Evolutionary conservation across 306 rosid genomes (phyloP), one percentile per base, ranked within the genome.

Genomic region (Canavalia ensiformis): DNA sequence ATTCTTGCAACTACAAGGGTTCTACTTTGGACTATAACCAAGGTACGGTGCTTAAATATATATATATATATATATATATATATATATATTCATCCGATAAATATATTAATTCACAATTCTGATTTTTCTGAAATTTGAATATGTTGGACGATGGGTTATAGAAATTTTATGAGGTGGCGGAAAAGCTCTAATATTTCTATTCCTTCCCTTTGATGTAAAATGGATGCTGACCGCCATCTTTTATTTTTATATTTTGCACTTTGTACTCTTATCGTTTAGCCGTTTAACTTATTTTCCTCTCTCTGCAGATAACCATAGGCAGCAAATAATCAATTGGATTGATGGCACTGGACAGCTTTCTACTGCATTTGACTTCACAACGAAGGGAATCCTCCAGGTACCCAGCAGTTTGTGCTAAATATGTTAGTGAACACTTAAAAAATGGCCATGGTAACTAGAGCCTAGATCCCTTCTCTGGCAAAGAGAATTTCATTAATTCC

Each of bases 381-480:
- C 97, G n/a, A 95, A 95, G 87, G 99, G 99, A 72, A 83, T 95
- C 83, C 97, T 93, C 59, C 99, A 95, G 99, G 97, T 95, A 83
- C 52, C 55, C 51, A 62, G 3, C 71, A 71, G 57, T 60, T 75
- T 81, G 52, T 51, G 12, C 42, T 13, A 8, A 41, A 41, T 31
- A 70, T n/a, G 49, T 68, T 55, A 41, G 31, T 77, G 30, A 59
- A 74, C 45, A 28, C 35, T 68, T n/a, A 34, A 52, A 63, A 42
- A 73, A 12, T 35, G 34, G 44, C 10, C 33, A 50, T 80, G 30
- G 42, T 5, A 28, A 31, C 64, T 68, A 84, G 41, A 72, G 25
- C 4, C 41, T 37, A 37, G 4, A 37, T 64, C 3, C 66, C 50
- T 65, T 78, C 1, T 30, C 6, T 37, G 8, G 3, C 46, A 73